These are phyloP conservation scores for Alternaria tenuissima DNA, from an alignment of 2,329 filamentous ascomycete genomes.

Conservation along the genomic window DNA sequence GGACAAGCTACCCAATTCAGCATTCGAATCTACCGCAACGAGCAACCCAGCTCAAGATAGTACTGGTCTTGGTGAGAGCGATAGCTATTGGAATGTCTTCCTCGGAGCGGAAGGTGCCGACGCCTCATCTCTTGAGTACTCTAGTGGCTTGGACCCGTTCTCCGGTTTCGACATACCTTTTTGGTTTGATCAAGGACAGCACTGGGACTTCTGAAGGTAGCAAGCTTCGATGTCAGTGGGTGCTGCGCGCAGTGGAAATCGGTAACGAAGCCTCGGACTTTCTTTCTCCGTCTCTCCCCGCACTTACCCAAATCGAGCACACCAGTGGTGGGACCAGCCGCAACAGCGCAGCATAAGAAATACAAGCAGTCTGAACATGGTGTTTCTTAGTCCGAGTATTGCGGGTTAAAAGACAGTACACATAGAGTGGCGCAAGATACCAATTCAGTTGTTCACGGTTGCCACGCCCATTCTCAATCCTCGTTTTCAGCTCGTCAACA, in stretches of 20 bases:
- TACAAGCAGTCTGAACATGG: not conserved
- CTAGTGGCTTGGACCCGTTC: slow-evolving; percentile 36
- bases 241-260: not conserved
- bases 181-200: slow-evolving; percentile 48
- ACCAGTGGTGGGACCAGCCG: slow-evolving; percentile 4
- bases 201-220: slow-evolving; percentile 33
- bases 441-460: not conserved
- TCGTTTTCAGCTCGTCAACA: not conserved
- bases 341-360: not conserved
- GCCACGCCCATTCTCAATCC: not conserved
- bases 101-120: slow-evolving; percentile 7
- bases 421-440: not conserved
- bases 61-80: not conserved
- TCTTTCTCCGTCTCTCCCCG: slow-evolving; percentile 26
- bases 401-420: not conserved
- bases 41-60: not conserved
- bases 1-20: not conserved
- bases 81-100: slow-evolving; percentile 19
- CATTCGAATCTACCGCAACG: not conserved
- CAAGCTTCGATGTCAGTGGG: not conserved
- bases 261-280: slow-evolving; percentile 34
- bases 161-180: slow-evolving; percentile 49
- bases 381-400: not conserved
- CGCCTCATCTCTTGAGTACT: not conserved
- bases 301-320: slow-evolving; percentile 10